phyloP scores from a whole-genome alignment of 768 basidiomycete species.

The Tricholoma furcatifolium region DNA sequence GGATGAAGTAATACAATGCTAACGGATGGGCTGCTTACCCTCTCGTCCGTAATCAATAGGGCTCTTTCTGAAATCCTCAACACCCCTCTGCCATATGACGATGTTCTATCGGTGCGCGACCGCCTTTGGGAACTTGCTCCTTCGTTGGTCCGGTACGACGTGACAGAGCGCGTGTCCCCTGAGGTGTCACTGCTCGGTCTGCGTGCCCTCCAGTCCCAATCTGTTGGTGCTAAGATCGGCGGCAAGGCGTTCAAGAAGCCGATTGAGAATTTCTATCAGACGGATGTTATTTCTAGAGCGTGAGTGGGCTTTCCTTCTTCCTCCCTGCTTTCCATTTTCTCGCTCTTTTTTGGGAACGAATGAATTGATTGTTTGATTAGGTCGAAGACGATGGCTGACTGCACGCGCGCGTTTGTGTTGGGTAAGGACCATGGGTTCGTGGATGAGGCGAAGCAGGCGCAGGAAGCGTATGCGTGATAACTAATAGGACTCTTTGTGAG shows the following conservation, averaged over 20 bases:
- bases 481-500: too few relatives aligned
- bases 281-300: constrained; percentile 93
- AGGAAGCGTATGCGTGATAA: constrained; percentile 39
- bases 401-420: constrained; percentile 82
- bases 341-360: not conserved
- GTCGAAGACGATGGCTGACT: constrained; percentile 96
- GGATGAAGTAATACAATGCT: not conserved
- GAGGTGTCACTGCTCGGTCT: constrained; percentile 75
- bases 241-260: constrained; percentile 71
- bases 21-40: too few relatives aligned
- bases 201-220: constrained; percentile 52
- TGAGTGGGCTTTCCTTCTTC: constrained; percentile 40
- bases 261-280: constrained; percentile 93
- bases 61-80: constrained; percentile 90
- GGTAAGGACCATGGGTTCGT: constrained; percentile 63
- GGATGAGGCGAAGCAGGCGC: constrained; percentile 44
- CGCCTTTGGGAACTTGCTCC: constrained; percentile 98
- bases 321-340: not conserved
- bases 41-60: constrained; percentile 32
- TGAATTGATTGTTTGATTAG: too few relatives aligned
- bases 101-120: constrained; percentile 78
- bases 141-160: constrained; percentile 81
- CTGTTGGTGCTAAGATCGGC: constrained; percentile 50
- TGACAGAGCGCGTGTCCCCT: constrained; percentile 69
- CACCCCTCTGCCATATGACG: constrained; percentile 83